Evolutionary conservation across 2,329 filamentous ascomycete genomes (phyloP).

Genomic region (Penicillium sp.): DNA sequence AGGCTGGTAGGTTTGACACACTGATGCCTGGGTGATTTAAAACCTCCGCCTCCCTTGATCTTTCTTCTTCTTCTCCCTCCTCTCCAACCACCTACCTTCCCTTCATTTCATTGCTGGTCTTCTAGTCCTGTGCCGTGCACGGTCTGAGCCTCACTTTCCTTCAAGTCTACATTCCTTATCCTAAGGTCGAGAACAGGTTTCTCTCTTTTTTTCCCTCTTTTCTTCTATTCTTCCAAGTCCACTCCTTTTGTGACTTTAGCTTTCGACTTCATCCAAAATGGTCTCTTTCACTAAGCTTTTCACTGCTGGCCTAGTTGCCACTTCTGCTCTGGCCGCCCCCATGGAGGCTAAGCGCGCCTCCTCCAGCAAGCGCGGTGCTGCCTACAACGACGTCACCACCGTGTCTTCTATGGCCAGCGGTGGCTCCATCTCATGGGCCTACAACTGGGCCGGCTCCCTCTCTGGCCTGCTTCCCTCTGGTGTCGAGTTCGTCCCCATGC

Average conservation of each 20-base stretch:
- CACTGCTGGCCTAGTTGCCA: constrained; percentile 29
- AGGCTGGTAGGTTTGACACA: constrained; percentile 7
- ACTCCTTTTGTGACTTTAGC: constrained; percentile 4
- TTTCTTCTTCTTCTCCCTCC: constrained; percentile 4
- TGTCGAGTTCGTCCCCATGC: constrained; percentile 40
- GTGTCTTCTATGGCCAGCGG: constrained; percentile 26
- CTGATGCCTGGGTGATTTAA: constrained; percentile 4
- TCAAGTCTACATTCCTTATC: constrained; percentile 14
- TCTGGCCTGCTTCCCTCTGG: constrained; percentile 26
- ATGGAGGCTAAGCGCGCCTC: constrained; percentile 18
- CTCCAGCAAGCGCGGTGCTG: constrained; percentile 26
- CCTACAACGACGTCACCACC: constrained; percentile 35
- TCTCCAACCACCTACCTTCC: constrained; percentile 7
- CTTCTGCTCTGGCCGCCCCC: constrained; percentile 29
- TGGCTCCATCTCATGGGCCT: constrained; percentile 35
- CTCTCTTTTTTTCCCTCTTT: constrained; percentile 18
- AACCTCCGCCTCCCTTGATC: constrained; percentile 3
- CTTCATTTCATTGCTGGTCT: constrained; percentile 9
- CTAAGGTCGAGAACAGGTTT: constrained; percentile 18
- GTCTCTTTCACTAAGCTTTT: constrained; percentile 32
- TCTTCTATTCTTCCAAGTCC: constrained; percentile 4
- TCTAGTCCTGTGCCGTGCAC: constrained; percentile 29
- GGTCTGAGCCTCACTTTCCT: constrained; percentile 24
- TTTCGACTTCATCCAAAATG: constrained; percentile 23
- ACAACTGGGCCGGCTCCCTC: constrained; percentile 37